Evolutionary conservation across 2,329 filamentous ascomycete genomes (phyloP).

Genomic region (Neonectria ditissima): DNA sequence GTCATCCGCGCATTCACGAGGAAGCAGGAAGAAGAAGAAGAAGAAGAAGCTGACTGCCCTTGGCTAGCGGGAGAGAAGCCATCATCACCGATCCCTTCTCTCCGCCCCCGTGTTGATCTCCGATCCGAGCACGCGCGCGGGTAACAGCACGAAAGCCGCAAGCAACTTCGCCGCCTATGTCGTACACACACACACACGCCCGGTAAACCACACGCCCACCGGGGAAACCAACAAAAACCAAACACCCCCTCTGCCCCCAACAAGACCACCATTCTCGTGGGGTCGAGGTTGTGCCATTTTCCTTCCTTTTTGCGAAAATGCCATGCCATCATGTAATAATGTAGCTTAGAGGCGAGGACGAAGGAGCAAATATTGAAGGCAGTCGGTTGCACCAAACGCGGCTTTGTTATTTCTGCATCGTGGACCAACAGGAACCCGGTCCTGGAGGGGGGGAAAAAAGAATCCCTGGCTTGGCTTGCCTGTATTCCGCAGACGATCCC

Average conservation of each 20-base stretch:
- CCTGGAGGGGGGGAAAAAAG: too few relatives aligned
- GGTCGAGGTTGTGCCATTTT: neutral
- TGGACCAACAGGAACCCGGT: constrained; percentile 13
- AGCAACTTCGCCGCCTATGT: neutral
- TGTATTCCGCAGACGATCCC: constrained; percentile 8
- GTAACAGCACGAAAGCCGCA: neutral
- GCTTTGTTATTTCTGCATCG: constrained; percentile 4
- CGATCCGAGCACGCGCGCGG: neutral
- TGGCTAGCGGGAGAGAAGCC: neutral
- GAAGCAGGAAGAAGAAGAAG: neutral
- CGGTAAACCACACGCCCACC: neutral
- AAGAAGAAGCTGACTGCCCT: too few relatives aligned
- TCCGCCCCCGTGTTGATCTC: neutral
- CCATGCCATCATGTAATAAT: neutral
- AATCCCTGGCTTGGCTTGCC: neutral
- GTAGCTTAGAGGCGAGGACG: constrained; percentile 19
- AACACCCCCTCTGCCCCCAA: too few relatives aligned
- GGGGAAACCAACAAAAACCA: neutral
- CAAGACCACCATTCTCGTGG: neutral
- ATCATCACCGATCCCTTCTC: neutral
- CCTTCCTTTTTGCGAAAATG: neutral
- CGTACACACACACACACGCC: too few relatives aligned
- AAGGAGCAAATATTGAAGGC: constrained; percentile 13
- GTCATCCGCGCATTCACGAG: neutral
- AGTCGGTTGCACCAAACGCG: constrained; percentile 13